Conservation (phyloP, 164 flowering plant species). For the Sedum album region DNA sequence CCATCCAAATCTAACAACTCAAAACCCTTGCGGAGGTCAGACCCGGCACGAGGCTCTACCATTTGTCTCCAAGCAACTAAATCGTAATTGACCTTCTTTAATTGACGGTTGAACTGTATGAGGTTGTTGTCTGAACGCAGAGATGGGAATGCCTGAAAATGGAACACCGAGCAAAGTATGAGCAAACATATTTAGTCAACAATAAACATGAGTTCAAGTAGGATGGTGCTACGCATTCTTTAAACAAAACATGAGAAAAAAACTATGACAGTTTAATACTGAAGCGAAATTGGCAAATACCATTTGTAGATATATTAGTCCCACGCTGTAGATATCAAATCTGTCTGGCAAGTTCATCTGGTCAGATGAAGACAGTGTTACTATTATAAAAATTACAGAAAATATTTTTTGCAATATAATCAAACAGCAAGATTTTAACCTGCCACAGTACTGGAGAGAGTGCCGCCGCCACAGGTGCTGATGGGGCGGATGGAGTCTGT, state of each 20-base stretch:
- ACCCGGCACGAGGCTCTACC: slow-evolving; percentile 73
- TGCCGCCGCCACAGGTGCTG: slow-evolving; percentile 92
- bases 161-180: not conserved
- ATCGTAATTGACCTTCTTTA: slow-evolving; percentile 81
- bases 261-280: not conserved
- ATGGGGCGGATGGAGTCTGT: slow-evolving; percentile 97
- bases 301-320: slow-evolving; percentile 93
- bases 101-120: slow-evolving; percentile 92
- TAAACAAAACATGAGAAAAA: not conserved
- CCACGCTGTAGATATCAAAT: slow-evolving; percentile 90
- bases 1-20: slow-evolving; percentile 83
- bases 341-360: slow-evolving; percentile 96
- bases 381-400: slow-evolving; percentile 5
- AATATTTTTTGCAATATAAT: not conserved
- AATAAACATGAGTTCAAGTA: not conserved
- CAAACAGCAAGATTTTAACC: slow-evolving; percentile 25
- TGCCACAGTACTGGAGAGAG: slow-evolving; percentile 98
- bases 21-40: slow-evolving; percentile 80
- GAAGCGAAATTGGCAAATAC: slow-evolving; percentile 20
- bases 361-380: slow-evolving; percentile 1
- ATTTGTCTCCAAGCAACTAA: slow-evolving; percentile 69
- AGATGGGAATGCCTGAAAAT: slow-evolving; percentile 67
- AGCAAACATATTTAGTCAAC: not conserved
- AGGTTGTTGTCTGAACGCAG: slow-evolving; percentile 68
- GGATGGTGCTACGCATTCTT: not conserved